Evolutionary conservation across 2,329 filamentous ascomycete genomes (phyloP).

Genomic region (Capronia coronata): DNA sequence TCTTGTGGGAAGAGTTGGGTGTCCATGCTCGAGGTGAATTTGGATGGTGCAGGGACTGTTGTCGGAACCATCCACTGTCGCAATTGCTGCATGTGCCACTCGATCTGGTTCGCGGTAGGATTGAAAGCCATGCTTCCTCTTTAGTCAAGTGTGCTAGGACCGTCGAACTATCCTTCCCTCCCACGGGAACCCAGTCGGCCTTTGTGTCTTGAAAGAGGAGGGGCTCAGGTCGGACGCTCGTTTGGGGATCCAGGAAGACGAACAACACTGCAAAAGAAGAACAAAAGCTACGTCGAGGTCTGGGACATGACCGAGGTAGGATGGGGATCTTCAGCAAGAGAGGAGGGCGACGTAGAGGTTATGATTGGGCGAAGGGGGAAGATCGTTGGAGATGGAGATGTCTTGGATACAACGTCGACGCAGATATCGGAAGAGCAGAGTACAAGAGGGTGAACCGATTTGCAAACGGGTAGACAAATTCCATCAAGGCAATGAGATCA

Average conservation of each 20-base stretch:
- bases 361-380: conserved; percentile 2
- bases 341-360: conserved; percentile 2
- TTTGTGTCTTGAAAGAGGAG: too few species aligned
- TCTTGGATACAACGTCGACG: neutral
- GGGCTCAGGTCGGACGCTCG: too few species aligned
- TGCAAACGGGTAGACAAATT: conserved; percentile 8
- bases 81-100: conserved; percentile 27
- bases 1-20: conserved; percentile 17
- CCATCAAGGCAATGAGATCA: conserved; percentile 11
- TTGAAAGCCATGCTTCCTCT: conserved; percentile 21
- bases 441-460: conserved; percentile 6
- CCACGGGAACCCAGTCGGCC: neutral
- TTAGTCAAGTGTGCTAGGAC: neutral
- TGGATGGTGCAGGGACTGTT: conserved; percentile 16
- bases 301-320: neutral
- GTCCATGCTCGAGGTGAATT: conserved; percentile 2
- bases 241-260: neutral
- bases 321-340: conserved; percentile 1
- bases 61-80: conserved; percentile 27
- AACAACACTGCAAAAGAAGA: conserved; percentile 7
- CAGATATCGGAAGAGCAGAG: neutral
- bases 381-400: neutral
- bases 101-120: conserved; percentile 22
- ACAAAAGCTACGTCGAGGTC: conserved; percentile 11
- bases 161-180: neutral